Evolutionary conservation across 139 green algal genomes (phyloP).

Genomic region (Tetraselmis striata): DNA sequence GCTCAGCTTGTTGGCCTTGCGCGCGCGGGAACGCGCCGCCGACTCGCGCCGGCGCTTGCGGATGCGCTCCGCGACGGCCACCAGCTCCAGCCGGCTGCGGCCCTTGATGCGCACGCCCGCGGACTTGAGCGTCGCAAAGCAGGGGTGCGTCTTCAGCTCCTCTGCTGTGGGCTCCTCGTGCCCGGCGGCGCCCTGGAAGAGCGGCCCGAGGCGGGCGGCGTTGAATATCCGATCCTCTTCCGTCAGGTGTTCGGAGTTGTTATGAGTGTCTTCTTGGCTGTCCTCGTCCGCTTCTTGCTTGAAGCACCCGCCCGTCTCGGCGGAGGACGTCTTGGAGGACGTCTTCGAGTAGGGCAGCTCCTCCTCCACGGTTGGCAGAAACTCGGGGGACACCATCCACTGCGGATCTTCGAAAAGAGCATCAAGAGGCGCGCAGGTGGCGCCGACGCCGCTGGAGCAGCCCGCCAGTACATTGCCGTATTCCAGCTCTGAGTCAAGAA

Average conservation of each 20-base stretch:
- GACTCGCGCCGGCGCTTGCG: not conserved
- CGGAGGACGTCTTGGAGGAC: too few relatives aligned
- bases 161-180: not conserved
- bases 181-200: not conserved
- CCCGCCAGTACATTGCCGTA: not conserved
- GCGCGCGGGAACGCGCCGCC: not conserved
- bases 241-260: not conserved
- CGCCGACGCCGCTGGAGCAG: not conserved
- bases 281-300: not conserved
- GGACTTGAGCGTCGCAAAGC: not conserved
- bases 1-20: not conserved
- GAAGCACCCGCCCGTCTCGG: not conserved
- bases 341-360: not conserved
- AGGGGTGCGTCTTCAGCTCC: not conserved
- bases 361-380: not conserved
- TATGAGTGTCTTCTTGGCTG: too few relatives aligned
- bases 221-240: not conserved
- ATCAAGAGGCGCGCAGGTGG: not conserved
- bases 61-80: not conserved
- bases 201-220: not conserved
- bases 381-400: not conserved
- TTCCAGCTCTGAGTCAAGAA: not conserved
- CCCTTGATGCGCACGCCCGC: not conserved
- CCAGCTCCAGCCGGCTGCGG: not conserved
- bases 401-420: too few relatives aligned